Conservation (phyloP, 768 basidiomycete species). For the Boletellus ananas region DNA sequence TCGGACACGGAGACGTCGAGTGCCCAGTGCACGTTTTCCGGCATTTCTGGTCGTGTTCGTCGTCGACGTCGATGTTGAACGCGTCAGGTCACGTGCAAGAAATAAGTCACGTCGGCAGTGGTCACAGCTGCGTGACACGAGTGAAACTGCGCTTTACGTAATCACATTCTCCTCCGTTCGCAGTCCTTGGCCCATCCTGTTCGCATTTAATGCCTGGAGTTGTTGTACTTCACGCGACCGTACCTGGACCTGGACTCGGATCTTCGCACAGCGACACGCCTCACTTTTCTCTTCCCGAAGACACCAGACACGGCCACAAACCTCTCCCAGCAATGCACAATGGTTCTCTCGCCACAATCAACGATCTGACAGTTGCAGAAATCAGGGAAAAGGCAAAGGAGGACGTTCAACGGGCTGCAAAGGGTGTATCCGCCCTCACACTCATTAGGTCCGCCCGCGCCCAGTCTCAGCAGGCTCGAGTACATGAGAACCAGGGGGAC, state of each 20-base stretch:
- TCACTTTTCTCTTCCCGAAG: constrained; percentile 11
- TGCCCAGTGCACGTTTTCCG: constrained; percentile 54
- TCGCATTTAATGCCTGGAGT: constrained; percentile 41
- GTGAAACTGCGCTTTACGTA: constrained; percentile 28
- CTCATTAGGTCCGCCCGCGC: constrained; percentile 61
- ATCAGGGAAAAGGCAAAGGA: constrained; percentile 47
- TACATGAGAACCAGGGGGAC: constrained; percentile 54
- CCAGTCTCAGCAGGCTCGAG: constrained; percentile 51
- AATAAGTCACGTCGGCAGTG: constrained; percentile 7
- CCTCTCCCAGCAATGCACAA: constrained; percentile 37
- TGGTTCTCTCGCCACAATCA: constrained; percentile 26
- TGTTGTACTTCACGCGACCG: constrained; percentile 37
- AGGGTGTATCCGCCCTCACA: constrained; percentile 54
- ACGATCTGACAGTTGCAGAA: constrained; percentile 39
- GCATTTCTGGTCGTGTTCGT: constrained; percentile 26
- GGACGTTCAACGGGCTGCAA: constrained; percentile 47
- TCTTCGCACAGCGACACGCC: constrained; percentile 26
- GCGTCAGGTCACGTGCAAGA: constrained; percentile 28
- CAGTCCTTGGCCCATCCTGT: constrained; percentile 7
- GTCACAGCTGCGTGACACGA: constrained; percentile 12
- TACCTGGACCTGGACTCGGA: constrained; percentile 29
- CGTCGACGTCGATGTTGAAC: constrained; percentile 20
- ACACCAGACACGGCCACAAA: constrained; percentile 14
- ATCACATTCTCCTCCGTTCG: constrained; percentile 9
- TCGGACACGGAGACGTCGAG: constrained; percentile 41